A percentile compares a stretch with the other conserved stretches of the same genome.
These are phyloP conservation scores for Colletotrichum costaricense DNA, from an alignment of 2,329 filamentous ascomycete species.

Conservation along the genomic window DNA sequence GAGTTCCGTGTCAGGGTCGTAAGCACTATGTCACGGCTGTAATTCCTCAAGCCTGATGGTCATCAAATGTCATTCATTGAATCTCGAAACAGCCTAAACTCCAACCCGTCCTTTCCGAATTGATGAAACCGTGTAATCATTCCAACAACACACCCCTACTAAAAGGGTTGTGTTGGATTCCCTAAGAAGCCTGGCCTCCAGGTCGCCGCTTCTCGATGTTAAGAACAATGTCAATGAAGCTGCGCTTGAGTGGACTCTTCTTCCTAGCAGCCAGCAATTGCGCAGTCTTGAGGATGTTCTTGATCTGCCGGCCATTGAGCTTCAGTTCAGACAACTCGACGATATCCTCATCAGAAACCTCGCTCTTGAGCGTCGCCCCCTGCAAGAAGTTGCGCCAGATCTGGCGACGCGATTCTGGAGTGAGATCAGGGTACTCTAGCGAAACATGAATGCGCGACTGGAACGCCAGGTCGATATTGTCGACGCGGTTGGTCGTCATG, in stretches of 20 bases:
- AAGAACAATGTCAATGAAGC: conserved; percentile 33
- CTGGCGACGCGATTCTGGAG: conserved; percentile 45
- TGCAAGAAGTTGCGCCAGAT: conserved; percentile 55
- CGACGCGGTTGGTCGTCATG: conserved; percentile 59
- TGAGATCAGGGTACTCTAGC: conserved; percentile 58
- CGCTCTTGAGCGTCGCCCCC: conserved; percentile 43
- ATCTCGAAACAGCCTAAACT: not conserved
- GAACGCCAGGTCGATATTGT: conserved; percentile 59
- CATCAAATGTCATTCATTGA: not conserved
- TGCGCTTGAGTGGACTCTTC: conserved; percentile 36
- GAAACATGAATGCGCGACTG: conserved; percentile 60
- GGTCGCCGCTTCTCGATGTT: conserved; percentile 31
- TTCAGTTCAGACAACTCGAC: conserved; percentile 50
- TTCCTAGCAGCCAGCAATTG: conserved; percentile 59
- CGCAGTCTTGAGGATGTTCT: conserved; percentile 56
- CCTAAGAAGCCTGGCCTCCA: not conserved
- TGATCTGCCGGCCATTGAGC: conserved; percentile 62
- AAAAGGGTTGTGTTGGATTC: not conserved
- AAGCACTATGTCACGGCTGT: not conserved
- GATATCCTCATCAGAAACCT: conserved; percentile 42
- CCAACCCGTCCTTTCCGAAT: not conserved
- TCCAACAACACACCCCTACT: not conserved
- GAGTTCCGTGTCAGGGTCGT: not conserved
- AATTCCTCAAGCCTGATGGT: not conserved
- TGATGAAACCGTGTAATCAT: not conserved